These are phyloP conservation scores for Euphorbia corollata DNA, from an alignment of 441 rosid species.

Conservation along the genomic window DNA sequence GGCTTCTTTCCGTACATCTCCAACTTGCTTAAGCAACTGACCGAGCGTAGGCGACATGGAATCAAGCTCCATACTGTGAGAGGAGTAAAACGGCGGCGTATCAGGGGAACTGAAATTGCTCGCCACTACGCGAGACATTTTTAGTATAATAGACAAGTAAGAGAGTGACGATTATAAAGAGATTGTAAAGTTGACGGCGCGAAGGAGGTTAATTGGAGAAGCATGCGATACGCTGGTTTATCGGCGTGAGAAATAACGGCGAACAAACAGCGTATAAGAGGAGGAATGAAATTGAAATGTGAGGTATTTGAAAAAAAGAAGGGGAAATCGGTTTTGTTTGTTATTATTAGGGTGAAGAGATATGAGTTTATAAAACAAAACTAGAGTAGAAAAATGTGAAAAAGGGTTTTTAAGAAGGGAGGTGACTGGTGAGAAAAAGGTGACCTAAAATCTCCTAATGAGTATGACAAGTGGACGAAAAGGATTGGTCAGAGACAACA, in stretches of 20 bases:
- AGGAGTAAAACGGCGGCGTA: constrained; percentile 27
- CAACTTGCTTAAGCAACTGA: constrained; percentile 62
- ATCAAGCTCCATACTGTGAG: constrained; percentile 33
- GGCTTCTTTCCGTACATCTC: constrained; percentile 52
- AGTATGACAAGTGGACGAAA: no score
- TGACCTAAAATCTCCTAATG: no score
- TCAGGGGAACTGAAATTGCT: constrained; percentile 24
- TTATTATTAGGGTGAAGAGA: no score
- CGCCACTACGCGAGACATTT: constrained; percentile 57
- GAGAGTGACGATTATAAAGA: neutral
- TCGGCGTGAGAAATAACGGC: neutral
- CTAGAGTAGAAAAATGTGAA: no score
- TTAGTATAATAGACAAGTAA: neutral
- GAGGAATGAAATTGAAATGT: neutral
- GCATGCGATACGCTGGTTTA: constrained; percentile 11
- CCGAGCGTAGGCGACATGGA: constrained; percentile 50
- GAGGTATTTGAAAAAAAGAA: neutral
- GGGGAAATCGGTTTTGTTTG: no score
- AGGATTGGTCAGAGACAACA: no score
- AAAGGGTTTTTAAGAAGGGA: no score
- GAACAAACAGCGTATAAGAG: constrained; percentile 1
- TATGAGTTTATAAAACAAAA: no score
- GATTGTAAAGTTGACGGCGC: constrained; percentile 15
- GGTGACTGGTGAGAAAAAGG: no score
- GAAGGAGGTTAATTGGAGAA: constrained; percentile 4